A percentile compares a stretch with the other conserved stretches of the same genome.
phyloP scores from a whole-genome alignment of 495 filamentous ascomycete genomes.

The Usnea hakonensis region DNA sequence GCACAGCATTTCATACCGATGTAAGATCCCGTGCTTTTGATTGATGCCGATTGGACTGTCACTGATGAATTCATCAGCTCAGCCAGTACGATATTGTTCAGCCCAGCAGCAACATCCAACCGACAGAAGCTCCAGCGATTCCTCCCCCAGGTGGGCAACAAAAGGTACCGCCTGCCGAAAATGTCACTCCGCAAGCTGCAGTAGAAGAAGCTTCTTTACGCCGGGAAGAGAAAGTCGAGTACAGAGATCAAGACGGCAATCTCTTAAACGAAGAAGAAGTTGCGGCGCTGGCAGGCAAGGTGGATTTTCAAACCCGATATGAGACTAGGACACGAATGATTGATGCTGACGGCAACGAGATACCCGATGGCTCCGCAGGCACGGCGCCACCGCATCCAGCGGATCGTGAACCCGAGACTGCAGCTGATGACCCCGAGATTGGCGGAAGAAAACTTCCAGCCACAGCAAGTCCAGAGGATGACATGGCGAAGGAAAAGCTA shows the following conservation, averaged over 20 bases:
- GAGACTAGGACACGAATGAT: constrained; percentile 83
- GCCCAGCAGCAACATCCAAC: constrained; percentile 22
- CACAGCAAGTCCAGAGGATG: constrained; percentile 38
- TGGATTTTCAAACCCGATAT: constrained; percentile 88
- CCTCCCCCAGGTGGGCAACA: constrained; percentile 19
- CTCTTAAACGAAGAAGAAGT: constrained; percentile 78
- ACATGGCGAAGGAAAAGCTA: constrained; percentile 57
- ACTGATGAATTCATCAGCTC: constrained; percentile 14
- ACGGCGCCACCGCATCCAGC: constrained; percentile 78
- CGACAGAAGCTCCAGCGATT: constrained; percentile 23
- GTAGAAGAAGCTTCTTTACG: constrained; percentile 49
- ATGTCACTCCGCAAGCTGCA: constrained; percentile 34
- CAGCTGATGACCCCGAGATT: constrained; percentile 24
- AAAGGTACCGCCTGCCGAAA: constrained; percentile 29
- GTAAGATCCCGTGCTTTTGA: constrained; percentile 51
- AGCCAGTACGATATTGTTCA: constrained; percentile 20
- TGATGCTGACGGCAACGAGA: constrained; percentile 66
- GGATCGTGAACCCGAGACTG: constrained; percentile 60
- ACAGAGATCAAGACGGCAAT: constrained; percentile 90
- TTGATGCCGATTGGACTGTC: no score
- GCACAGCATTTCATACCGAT: constrained; percentile 79
- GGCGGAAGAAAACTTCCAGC: constrained; percentile 30
- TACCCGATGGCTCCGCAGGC: constrained; percentile 38
- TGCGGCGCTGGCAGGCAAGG: constrained; percentile 73
- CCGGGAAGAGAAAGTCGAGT: constrained; percentile 81